Conservation (phyloP, 768 basidiomycete species). For the Dendrothele bispora region DNA sequence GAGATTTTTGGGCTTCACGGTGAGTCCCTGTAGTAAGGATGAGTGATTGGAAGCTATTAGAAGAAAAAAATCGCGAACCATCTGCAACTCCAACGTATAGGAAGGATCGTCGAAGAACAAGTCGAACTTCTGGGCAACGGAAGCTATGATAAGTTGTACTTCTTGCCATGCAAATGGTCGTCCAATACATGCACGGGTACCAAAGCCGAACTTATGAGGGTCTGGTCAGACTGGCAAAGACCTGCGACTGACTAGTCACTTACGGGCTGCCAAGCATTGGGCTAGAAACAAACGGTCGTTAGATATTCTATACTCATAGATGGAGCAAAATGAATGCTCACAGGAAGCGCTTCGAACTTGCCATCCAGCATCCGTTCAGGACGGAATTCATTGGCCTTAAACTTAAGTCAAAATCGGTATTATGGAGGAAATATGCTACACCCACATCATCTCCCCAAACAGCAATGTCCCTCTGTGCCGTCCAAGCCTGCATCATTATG, state of each 20-base stretch:
- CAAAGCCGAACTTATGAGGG: slow-evolving; percentile 16
- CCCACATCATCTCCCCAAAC: slow-evolving; percentile 51
- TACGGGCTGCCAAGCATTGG: slow-evolving; percentile 42
- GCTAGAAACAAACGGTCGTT: slow-evolving; percentile 24
- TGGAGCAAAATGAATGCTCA: slow-evolving; percentile 15
- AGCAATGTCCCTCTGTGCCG: slow-evolving; percentile 36
- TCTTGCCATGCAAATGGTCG: slow-evolving; percentile 51
- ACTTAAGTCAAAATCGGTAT: slow-evolving; percentile 11
- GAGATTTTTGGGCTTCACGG: slow-evolving; percentile 45
- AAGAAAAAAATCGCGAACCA: too few relatives aligned
- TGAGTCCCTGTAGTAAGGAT: slow-evolving; percentile 42
- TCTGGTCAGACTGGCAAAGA: slow-evolving; percentile 12
- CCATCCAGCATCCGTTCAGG: slow-evolving; percentile 49
- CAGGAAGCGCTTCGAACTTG: slow-evolving; percentile 45
- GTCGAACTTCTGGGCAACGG: slow-evolving; percentile 46
- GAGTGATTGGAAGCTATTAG: too few relatives aligned
- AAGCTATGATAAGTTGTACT: slow-evolving; percentile 37
- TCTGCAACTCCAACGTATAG: slow-evolving; percentile 43
- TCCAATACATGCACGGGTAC: slow-evolving; percentile 27
- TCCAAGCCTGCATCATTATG: slow-evolving; percentile 25
- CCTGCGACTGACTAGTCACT: slow-evolving; percentile 3
- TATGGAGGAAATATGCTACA: slow-evolving; percentile 2
- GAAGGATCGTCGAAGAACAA: slow-evolving; percentile 39
- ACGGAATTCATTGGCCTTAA: slow-evolving; percentile 40
- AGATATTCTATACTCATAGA: not conserved